phyloP scores from a whole-genome alignment of 805 yeast genomes.

The Lipomyces starkeyi region DNA sequence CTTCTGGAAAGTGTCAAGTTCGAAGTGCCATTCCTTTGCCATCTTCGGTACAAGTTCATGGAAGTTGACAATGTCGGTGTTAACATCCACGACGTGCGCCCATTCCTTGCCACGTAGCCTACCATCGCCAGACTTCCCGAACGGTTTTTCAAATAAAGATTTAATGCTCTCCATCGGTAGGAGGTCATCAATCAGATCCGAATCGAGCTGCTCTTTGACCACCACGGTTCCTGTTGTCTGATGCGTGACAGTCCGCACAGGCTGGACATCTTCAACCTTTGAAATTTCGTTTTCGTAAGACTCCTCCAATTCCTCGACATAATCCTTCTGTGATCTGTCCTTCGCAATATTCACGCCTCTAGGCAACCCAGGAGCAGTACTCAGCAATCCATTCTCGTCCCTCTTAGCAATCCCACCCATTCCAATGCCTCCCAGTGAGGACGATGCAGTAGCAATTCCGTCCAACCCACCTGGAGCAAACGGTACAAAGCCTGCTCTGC shows the following conservation, averaged over 20 bases:
- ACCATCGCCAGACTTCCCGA: constrained; percentile 8
- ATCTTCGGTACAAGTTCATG: constrained; percentile 87
- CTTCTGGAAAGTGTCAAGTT: constrained; percentile 91
- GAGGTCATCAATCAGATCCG: constrained; percentile 51
- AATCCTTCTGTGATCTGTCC: constrained; percentile 17
- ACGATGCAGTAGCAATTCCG: constrained; percentile 40
- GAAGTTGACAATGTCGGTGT: constrained; percentile 83
- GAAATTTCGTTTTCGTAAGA: constrained; percentile 26
- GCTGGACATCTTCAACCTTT: constrained; percentile 6
- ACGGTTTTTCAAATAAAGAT: constrained; percentile 26
- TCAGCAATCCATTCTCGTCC: constrained; percentile 77
- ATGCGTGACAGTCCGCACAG: constrained; percentile 37
- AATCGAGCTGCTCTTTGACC: constrained; percentile 18
- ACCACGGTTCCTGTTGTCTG: constrained; percentile 30
- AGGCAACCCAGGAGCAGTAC: constrained; percentile 78
- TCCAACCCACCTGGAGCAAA: constrained; percentile 91
- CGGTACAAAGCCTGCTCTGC: constrained; percentile 78
- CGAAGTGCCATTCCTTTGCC: constrained; percentile 94
- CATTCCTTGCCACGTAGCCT: constrained; percentile 60
- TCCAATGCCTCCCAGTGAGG: constrained; percentile 35
- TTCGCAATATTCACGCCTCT: constrained; percentile 57
- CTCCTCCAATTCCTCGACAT: constrained; percentile 30
- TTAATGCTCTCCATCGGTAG: constrained; percentile 52
- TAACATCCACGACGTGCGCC: constrained; percentile 94
- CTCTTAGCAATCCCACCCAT: constrained; percentile 57